Evolutionary conservation across 2,329 filamentous ascomycete genomes (phyloP), one percentile per base, ranked within the genome.

Genomic region (Metarhizium album): DNA sequence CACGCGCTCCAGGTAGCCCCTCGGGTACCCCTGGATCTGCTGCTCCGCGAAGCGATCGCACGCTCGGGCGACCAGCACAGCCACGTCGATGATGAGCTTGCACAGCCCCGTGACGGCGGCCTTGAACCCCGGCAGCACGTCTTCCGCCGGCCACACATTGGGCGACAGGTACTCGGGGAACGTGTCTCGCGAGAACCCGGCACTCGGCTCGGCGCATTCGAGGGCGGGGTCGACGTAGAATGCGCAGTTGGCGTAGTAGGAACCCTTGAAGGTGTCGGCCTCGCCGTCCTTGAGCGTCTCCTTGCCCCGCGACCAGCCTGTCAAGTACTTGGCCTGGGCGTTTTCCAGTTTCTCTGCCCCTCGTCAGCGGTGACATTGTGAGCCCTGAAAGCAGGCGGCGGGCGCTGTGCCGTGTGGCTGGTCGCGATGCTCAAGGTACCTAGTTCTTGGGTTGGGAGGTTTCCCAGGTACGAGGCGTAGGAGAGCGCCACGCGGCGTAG

Each of bases 111-210:
- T 84, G 54, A 95, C 80, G 1, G 82, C 81, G 37, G 73, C 67
- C 53, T 80, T 79, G 70, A 96, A 96, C 0, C 85, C 86, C 0
- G 89, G 87, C 1, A 97, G 74, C 1, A 80, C 72, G 3, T 72
- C 67, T 46, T 83, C 75, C 0, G 73, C 67, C 0, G 91, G 93
- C 93, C 93, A 98, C 52, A 95, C 76, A 64, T 96, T 97, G 1
- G 87, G 83, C 4, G 86, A 84, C 1, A 93, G 86, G 67, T 97
- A 96, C 67, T 95, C 90, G 2, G 89, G 83, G 60, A 95, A 87
- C 52, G 84, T 79, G 8, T 74, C 74, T 0, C 74, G 59, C 31
- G 75, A 76, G 67, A 83, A 82, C 45, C 74, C 72, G 16, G 68
- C 58, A 1, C 78, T 81, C 0, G 86, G 84, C 37, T 69, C 68